Evolutionary conservation across 1,284 basidiomycete genomes (phyloP).

Genomic region (Ustilago bromivora): DNA sequence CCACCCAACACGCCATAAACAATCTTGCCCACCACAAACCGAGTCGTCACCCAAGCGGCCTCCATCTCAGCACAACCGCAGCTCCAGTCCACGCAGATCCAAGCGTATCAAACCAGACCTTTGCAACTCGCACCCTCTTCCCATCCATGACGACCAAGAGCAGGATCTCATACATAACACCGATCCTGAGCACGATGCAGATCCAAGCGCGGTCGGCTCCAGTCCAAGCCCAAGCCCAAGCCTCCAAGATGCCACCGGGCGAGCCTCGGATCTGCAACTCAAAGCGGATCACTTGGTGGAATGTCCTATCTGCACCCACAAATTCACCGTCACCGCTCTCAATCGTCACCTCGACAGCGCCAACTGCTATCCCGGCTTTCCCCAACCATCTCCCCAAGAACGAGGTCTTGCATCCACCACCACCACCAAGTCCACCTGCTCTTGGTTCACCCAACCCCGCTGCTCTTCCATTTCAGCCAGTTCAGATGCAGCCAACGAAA

Average conservation of each 20-base stretch:
- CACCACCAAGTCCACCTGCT: constrained; percentile 15
- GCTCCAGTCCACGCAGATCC: constrained; percentile 37
- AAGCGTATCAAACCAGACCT: constrained; percentile 37
- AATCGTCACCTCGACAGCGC: constrained; percentile 62
- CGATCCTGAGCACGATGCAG: constrained; percentile 14
- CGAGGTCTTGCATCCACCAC: constrained; percentile 39
- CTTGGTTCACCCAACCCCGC: constrained; percentile 36
- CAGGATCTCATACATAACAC: constrained; percentile 12
- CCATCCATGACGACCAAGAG: constrained; percentile 35
- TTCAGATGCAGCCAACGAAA: constrained; percentile 31
- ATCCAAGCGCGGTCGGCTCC: background rate
- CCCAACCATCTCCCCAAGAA: constrained; percentile 38
- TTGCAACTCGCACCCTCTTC: constrained; percentile 22
- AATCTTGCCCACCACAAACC: constrained; percentile 1
- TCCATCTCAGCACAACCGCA: constrained; percentile 7
- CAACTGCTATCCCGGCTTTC: constrained; percentile 48
- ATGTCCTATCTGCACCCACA: constrained; percentile 62
- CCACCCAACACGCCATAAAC: background rate
- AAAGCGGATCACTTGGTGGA: constrained; percentile 44
- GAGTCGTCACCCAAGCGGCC: constrained; percentile 21
- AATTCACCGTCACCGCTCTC: constrained; percentile 55
- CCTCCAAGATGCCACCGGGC: background rate
- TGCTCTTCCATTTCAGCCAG: constrained; percentile 12
- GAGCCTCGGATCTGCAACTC: constrained; percentile 23
- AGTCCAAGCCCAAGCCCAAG: background rate